Percentiles rank a stretch among this genome's conserved stretches.
Conservation (phyloP, 306 rosid species). For the Fragaria nilgerrensis region DNA sequence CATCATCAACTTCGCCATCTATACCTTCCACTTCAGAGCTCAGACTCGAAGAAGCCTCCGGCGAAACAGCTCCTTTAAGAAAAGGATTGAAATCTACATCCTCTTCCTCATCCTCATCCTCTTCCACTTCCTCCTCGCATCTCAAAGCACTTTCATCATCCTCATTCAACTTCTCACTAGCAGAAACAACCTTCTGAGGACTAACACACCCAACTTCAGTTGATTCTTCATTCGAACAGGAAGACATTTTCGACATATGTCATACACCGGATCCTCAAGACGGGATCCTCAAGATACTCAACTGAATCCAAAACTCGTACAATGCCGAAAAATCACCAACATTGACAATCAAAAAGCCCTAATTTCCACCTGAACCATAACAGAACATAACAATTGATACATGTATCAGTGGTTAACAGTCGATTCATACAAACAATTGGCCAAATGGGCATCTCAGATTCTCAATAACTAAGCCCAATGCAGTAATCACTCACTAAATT, state of each 20-base stretch:
- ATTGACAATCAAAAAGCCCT: constrained; percentile 20
- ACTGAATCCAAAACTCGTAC: constrained; percentile 12
- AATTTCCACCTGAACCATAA: constrained; percentile 31
- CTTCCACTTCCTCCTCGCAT: constrained; percentile 40
- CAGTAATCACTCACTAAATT: background rate
- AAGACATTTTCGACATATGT: constrained; percentile 36
- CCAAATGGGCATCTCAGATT: background rate
- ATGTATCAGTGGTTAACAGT: background rate
- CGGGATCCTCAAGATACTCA: background rate
- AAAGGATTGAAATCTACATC: constrained; percentile 78
- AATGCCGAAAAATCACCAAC: constrained; percentile 4
- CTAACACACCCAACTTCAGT: constrained; percentile 29
- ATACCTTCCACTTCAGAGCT: constrained; percentile 82
- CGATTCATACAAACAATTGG: background rate
- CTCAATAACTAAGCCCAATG: constrained; percentile 1
- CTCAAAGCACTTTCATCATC: constrained; percentile 35
- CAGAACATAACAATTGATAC: background rate
- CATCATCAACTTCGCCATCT: constrained; percentile 49
- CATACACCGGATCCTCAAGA: constrained; percentile 12
- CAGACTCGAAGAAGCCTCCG: constrained; percentile 84
- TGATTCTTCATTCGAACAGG: constrained; percentile 37
- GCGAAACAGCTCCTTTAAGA: constrained; percentile 62
- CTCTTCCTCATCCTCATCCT: constrained; percentile 51
- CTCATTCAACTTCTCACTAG: constrained; percentile 14
- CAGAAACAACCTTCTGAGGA: constrained; percentile 21